Evolutionary conservation across 352 stramenopile genomes (phyloP).

Genomic region (Phytophthora macrochlamydospora): DNA sequence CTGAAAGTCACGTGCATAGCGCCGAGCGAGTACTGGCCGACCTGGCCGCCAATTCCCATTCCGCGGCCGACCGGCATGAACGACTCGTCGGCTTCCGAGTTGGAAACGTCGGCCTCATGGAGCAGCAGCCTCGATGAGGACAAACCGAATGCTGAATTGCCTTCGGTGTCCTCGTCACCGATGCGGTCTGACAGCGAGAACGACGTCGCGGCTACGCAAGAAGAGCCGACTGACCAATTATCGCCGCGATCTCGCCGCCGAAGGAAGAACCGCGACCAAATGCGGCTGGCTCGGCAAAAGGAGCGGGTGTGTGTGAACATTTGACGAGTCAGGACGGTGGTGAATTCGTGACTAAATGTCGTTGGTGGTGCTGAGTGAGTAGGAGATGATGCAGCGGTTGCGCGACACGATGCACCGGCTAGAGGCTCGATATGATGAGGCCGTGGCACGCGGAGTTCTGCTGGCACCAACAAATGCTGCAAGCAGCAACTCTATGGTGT

Average conservation of each 20-base stretch:
- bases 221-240: slow-evolving; percentile 19
- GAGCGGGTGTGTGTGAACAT: slow-evolving; percentile 34
- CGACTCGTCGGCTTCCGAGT: background rate
- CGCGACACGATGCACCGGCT: slow-evolving; percentile 54
- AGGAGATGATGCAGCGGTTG: slow-evolving; percentile 56
- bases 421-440: slow-evolving; percentile 38
- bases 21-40: too few species aligned
- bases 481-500: too few species aligned
- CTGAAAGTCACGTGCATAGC: too few species aligned
- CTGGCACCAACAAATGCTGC: background rate
- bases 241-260: slow-evolving; percentile 54
- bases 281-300: slow-evolving; percentile 50
- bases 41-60: too few species aligned
- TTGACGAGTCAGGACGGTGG: too few species aligned
- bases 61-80: too few species aligned
- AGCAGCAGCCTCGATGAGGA: slow-evolving; percentile 5
- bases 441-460: slow-evolving; percentile 9
- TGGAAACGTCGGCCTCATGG: background rate
- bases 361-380: background rate
- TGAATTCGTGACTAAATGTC: background rate
- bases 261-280: slow-evolving; percentile 60
- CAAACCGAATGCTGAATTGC: background rate
- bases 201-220: background rate
- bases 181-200: slow-evolving; percentile 12
- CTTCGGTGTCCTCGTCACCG: slow-evolving; percentile 1